Evolutionary conservation across 2,329 filamentous ascomycete genomes (phyloP).

Genomic region (Xylariaceae sp.): DNA sequence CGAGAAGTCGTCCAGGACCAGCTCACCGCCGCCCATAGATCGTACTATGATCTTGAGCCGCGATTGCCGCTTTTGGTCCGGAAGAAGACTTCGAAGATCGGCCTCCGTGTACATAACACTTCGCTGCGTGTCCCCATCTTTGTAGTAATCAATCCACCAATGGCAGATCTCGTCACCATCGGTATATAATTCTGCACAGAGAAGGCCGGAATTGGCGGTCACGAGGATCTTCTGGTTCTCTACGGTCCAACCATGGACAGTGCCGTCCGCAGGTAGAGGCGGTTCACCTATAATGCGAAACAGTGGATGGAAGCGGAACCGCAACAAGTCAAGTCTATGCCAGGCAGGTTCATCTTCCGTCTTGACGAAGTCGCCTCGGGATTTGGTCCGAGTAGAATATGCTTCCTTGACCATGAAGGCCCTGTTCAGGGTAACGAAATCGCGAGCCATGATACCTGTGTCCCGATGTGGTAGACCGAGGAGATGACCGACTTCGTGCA

Average conservation of each 20-base stretch:
- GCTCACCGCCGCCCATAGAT: slow-evolving; percentile 68
- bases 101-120: slow-evolving; percentile 72
- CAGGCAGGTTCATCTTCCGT: slow-evolving; percentile 82
- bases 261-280: slow-evolving; percentile 60
- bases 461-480: slow-evolving; percentile 90
- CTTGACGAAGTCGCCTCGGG: slow-evolving; percentile 71
- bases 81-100: slow-evolving; percentile 67
- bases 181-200: slow-evolving; percentile 77
- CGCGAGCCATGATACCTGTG: slow-evolving; percentile 84
- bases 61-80: slow-evolving; percentile 67
- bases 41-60: slow-evolving; percentile 70
- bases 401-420: slow-evolving; percentile 78
- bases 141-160: slow-evolving; percentile 76
- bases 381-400: slow-evolving; percentile 81
- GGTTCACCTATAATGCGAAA: slow-evolving; percentile 80
- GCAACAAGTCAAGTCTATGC: slow-evolving; percentile 84
- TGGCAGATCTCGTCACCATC: slow-evolving; percentile 79
- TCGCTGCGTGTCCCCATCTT: slow-evolving; percentile 59
- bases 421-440: slow-evolving; percentile 80
- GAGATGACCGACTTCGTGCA: slow-evolving; percentile 86
- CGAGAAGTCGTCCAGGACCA: slow-evolving; percentile 74
- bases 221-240: slow-evolving; percentile 73
- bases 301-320: slow-evolving; percentile 85
- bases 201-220: slow-evolving; percentile 75
- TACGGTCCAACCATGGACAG: slow-evolving; percentile 81